A percentile compares a stretch with the other conserved stretches of the same genome.
These are phyloP conservation scores for Phytophthora megakarya DNA, from an alignment of 352 stramenopile genomes.

Conservation along the genomic window DNA sequence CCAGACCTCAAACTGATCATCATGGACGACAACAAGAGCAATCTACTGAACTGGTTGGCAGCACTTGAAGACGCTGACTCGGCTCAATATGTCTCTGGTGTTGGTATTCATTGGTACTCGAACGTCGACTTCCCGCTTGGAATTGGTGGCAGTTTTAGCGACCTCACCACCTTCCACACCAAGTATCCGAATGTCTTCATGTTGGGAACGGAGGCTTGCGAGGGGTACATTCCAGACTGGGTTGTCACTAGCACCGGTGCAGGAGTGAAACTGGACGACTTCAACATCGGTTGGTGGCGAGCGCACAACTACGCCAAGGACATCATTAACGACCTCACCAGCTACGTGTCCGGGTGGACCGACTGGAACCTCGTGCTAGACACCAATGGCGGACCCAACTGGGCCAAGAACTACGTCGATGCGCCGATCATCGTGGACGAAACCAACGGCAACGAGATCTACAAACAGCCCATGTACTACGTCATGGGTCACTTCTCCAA, in stretches of 20 bases:
- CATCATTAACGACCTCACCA: slow-evolving; percentile 87
- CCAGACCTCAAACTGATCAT: slow-evolving; percentile 78
- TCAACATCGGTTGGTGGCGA: slow-evolving; percentile 55
- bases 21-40: slow-evolving; percentile 79
- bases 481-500: slow-evolving; percentile 75
- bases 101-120: slow-evolving; percentile 86
- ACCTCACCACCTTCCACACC: slow-evolving; percentile 42
- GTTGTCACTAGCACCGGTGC: slow-evolving; percentile 38
- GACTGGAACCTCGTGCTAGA: slow-evolving; percentile 90
- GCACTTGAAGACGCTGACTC: slow-evolving; percentile 43
- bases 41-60: slow-evolving; percentile 41
- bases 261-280: slow-evolving; percentile 38
- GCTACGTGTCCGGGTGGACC: slow-evolving; percentile 79
- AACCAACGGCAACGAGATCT: slow-evolving; percentile 56
- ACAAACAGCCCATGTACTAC: slow-evolving; percentile 87
- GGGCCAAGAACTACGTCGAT: slow-evolving; percentile 74
- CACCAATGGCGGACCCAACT: slow-evolving; percentile 73
- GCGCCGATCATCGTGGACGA: slow-evolving; percentile 79
- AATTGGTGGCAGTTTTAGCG: slow-evolving; percentile 38
- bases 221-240: slow-evolving; percentile 46
- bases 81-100: slow-evolving; percentile 70
- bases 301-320: slow-evolving; percentile 81
- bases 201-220: slow-evolving; percentile 69
- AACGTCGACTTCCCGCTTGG: slow-evolving; percentile 43
- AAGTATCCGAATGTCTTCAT: slow-evolving; percentile 63